Percentiles rank a stretch among this genome's conserved stretches.
Conservation (phyloP, 2,329 filamentous ascomycete genomes). For the Orbilia ellipsospora region DNA sequence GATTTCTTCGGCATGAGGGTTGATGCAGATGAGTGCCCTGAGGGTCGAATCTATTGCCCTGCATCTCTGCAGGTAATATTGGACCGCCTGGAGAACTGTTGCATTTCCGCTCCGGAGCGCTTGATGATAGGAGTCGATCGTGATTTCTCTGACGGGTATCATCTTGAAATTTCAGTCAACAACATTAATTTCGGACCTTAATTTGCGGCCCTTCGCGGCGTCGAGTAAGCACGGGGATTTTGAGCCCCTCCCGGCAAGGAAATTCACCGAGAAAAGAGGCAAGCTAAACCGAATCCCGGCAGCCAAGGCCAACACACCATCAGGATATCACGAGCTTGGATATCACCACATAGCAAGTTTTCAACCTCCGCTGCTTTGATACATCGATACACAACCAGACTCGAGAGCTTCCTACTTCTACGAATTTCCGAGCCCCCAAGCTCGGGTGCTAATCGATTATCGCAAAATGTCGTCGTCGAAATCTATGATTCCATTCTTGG, state of each 20-base stretch:
- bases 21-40: slow-evolving; percentile 24
- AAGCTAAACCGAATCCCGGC: no score
- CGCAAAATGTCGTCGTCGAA: slow-evolving; percentile 30
- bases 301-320: no score
- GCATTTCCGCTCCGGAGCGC: slow-evolving; percentile 2
- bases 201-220: background rate
- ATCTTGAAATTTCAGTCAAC: background rate
- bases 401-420: background rate
- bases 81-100: slow-evolving; percentile 5
- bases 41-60: slow-evolving; percentile 12
- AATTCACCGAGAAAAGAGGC: no score
- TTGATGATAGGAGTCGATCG: slow-evolving; percentile 13
- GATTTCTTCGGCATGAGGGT: slow-evolving; percentile 14
- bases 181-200: background rate
- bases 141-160: slow-evolving; percentile 10
- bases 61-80: slow-evolving; percentile 19
- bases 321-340: no score
- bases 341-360: no score
- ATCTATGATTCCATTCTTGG: slow-evolving; percentile 43
- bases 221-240: no score
- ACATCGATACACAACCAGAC: no score
- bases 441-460: background rate
- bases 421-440: background rate
- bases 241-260: no score
- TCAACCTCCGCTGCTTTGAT: no score